Conservation (phyloP, 140 eudicot genomes). For the Cichorium intybus region DNA sequence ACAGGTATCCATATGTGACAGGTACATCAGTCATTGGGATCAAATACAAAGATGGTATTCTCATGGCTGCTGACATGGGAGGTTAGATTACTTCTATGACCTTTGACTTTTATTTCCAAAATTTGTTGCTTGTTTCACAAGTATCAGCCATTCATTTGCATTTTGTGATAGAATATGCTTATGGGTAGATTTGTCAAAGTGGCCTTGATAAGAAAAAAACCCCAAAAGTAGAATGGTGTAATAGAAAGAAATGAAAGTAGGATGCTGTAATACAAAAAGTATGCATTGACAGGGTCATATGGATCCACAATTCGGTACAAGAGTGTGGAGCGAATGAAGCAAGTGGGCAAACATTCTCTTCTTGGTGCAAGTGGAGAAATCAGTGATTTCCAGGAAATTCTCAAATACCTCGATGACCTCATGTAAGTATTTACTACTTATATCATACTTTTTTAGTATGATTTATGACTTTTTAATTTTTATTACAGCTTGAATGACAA, state of each 20-base stretch:
- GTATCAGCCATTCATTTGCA: no score
- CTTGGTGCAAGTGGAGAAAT: conserved; percentile 97
- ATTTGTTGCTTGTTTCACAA: no score
- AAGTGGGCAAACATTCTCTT: conserved; percentile 89
- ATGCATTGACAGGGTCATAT: conserved; percentile 61
- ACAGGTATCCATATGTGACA: conserved; percentile 85
- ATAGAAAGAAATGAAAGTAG: no score
- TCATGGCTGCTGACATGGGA: conserved; percentile 99
- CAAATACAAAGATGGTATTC: conserved; percentile 91
- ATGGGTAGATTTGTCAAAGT: neutral
- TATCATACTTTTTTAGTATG: no score
- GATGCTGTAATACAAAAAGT: no score
- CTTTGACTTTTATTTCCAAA: neutral
- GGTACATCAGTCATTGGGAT: conserved; percentile 89
- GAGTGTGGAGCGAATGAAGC: conserved; percentile 75
- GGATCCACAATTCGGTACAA: conserved; percentile 93
- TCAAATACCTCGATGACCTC: conserved; percentile 72
- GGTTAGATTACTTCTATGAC: conserved; percentile 38
- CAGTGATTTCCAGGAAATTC: conserved; percentile 92
- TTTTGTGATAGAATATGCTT: no score
- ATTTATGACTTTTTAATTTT: no score
- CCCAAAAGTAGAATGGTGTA: no score
- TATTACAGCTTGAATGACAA: conserved; percentile 65
- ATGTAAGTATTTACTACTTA: conserved; percentile 37
- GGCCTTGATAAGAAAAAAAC: no score